Evolutionary conservation across 148 eudicot species (phyloP), one percentile per base, ranked within the genome.

Genomic region (Amaranthus palmeri): DNA sequence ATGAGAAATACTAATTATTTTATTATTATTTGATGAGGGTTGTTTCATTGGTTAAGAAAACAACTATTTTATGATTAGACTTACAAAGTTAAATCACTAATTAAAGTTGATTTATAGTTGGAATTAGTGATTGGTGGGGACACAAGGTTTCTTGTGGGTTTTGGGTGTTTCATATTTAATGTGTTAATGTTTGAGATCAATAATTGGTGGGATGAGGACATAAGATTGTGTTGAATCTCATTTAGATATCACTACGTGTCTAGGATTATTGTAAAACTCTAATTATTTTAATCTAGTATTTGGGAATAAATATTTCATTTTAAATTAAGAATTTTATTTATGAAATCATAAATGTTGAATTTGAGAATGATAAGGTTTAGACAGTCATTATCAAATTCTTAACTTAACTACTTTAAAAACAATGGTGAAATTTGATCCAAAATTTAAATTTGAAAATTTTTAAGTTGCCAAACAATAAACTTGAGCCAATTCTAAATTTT

Each of bases 141-240:
- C 62, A 67, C 17, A 54, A 42, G 72, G 66, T 64, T 62, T 11
- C 60, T 78, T 68, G 13, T 52, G 54, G 74, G 55, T 14, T 66
- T 60, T 50, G 41, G 54, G 65, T 12, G 69, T 67, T 60, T 45
- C 7, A n/a, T 12, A 0, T 10, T 5, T 14, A 6, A 50, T 72
- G 12, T 71, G 62, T 73, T 73, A 74, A 44, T 72, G 55, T 77
- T 72, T 68, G 8, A 69, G 61, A n/a, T 25, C 81, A 78, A 78
- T 78, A 78, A 78, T 78, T 78, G 77, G 74, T 61, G 43, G 48
- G 55, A 14, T 48, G 40, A 40, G 44, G 36, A 25, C 36, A 11
- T 65, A 55, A 25, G 70, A 69, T 25, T 25, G 36, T 7, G 47
- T 54, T 61, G 14, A 78, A 25, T 25, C 36, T 54, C 13, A 46